Percentiles rank a stretch among this genome's conserved stretches.
Evolutionary conservation across 2,329 filamentous ascomycete species (phyloP).

Genomic region (Cladophialophora chaetospira): DNA sequence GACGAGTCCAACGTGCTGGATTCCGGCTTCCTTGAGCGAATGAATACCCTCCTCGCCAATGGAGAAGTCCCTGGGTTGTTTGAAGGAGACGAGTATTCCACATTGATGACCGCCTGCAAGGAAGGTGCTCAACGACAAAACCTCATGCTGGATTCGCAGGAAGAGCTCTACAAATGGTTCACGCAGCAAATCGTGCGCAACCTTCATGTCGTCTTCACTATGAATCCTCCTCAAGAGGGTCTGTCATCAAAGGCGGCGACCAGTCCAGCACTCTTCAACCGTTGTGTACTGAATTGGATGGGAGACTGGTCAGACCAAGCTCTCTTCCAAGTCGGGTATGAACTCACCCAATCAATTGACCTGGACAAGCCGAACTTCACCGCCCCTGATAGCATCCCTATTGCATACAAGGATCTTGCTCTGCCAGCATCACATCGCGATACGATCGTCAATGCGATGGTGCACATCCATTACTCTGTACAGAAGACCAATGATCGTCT

Average conservation of each 20-base stretch:
- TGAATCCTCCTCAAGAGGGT: slow-evolving; percentile 97
- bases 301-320: slow-evolving; percentile 99
- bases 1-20: slow-evolving; percentile 98
- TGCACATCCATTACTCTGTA: slow-evolving; percentile 95
- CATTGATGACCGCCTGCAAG: slow-evolving; percentile 99
- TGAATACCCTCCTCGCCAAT: slow-evolving; percentile 98
- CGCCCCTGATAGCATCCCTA: slow-evolving; percentile 86
- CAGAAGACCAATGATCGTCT: slow-evolving; percentile 86
- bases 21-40: slow-evolving; percentile 96
- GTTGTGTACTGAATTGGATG: slow-evolving; percentile 99
- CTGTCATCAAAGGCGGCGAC: slow-evolving; percentile 95
- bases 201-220: slow-evolving; percentile 97
- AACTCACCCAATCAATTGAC: slow-evolving; percentile 94
- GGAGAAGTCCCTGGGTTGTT: slow-evolving; percentile 99
- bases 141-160: slow-evolving; percentile 90
- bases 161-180: slow-evolving; percentile 99
- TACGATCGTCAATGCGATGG: slow-evolving; percentile 95
- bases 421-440: slow-evolving; percentile 89
- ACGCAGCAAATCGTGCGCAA: slow-evolving; percentile 99
- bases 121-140: slow-evolving; percentile 97
- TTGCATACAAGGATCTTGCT: slow-evolving; percentile 82
- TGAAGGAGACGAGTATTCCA: slow-evolving; percentile 96
- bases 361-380: slow-evolving; percentile 83
- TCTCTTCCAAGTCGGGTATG: slow-evolving; percentile 93
- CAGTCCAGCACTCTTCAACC: slow-evolving; percentile 97